Evolutionary conservation across 1,284 basidiomycete genomes (phyloP).

Genomic region (Anthracocystis setariae): DNA sequence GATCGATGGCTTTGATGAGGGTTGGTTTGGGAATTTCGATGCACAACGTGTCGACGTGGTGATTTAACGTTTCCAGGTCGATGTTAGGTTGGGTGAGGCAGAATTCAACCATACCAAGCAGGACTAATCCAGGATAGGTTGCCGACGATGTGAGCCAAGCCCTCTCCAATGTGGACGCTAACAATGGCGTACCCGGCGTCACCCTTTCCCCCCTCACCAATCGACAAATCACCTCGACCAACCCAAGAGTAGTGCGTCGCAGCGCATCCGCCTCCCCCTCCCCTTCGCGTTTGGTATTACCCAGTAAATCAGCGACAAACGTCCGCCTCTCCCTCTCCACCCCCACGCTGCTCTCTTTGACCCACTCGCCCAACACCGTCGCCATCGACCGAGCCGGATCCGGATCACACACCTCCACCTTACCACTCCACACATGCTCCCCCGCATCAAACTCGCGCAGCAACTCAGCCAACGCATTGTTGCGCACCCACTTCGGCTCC

Average conservation of each 20-base stretch:
- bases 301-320: conserved; percentile 88
- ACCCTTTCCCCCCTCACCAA: conserved; percentile 32
- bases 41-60: conserved; percentile 10
- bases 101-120: conserved; percentile 23
- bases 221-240: conserved; percentile 22
- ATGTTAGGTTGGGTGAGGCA: background rate
- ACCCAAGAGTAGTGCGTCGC: conserved; percentile 9
- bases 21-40: conserved; percentile 22
- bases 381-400: conserved; percentile 95
- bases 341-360: conserved; percentile 80
- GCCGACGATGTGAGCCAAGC: conserved; percentile 7
- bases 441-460: conserved; percentile 79
- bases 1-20: conserved; percentile 21
- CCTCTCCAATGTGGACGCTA: background rate
- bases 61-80: background rate
- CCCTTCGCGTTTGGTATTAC: conserved; percentile 79
- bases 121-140: conserved; percentile 16
- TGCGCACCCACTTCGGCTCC: conserved; percentile 94
- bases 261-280: conserved; percentile 67
- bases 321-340: conserved; percentile 79
- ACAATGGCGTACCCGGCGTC: background rate
- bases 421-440: conserved; percentile 80
- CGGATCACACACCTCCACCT: conserved; percentile 89
- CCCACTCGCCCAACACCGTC: conserved; percentile 87
- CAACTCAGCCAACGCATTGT: conserved; percentile 92